phyloP scores from a whole-genome alignment of 345 rosid species.

The Leavenworthia alabamica region DNA sequence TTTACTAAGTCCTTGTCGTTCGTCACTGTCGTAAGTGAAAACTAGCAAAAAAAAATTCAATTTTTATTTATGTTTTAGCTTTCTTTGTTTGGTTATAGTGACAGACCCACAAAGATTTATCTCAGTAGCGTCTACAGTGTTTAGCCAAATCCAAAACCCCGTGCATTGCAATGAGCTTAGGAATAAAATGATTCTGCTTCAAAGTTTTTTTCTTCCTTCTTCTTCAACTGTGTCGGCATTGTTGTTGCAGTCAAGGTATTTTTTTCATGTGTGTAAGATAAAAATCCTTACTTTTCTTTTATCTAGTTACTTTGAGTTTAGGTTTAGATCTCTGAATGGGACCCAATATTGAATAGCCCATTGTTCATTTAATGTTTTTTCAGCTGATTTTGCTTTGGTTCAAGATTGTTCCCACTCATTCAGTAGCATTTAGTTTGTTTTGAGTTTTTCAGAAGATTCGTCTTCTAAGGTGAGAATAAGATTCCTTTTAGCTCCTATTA shows the following conservation, averaged over 20 bases:
- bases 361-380: slow-evolving; percentile 35
- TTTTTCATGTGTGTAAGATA: slow-evolving; percentile 23
- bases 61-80: slow-evolving; percentile 23
- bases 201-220: slow-evolving; percentile 33
- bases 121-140: slow-evolving; percentile 7
- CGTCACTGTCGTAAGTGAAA: slow-evolving; percentile 32
- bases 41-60: background rate
- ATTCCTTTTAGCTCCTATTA: background rate
- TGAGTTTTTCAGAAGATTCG: slow-evolving; percentile 16
- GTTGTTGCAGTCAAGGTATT: slow-evolving; percentile 31
- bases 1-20: slow-evolving; percentile 27
- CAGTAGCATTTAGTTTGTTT: slow-evolving; percentile 15
- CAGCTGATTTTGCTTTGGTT: slow-evolving; percentile 31
- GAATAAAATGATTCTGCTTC: slow-evolving; percentile 23
- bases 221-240: slow-evolving; percentile 36
- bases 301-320: slow-evolving; percentile 12
- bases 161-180: slow-evolving; percentile 14
- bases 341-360: slow-evolving; percentile 30
- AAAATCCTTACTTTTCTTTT: slow-evolving; percentile 29
- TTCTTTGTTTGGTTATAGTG: slow-evolving; percentile 25
- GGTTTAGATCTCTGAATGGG: slow-evolving; percentile 38
- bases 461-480: slow-evolving; percentile 7
- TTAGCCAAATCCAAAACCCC: slow-evolving; percentile 18
- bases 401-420: slow-evolving; percentile 27
- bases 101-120: too few species aligned